phyloP scores from a whole-genome alignment of 2,329 filamentous ascomycete species.

The Colletotrichum neosansevieriae region DNA sequence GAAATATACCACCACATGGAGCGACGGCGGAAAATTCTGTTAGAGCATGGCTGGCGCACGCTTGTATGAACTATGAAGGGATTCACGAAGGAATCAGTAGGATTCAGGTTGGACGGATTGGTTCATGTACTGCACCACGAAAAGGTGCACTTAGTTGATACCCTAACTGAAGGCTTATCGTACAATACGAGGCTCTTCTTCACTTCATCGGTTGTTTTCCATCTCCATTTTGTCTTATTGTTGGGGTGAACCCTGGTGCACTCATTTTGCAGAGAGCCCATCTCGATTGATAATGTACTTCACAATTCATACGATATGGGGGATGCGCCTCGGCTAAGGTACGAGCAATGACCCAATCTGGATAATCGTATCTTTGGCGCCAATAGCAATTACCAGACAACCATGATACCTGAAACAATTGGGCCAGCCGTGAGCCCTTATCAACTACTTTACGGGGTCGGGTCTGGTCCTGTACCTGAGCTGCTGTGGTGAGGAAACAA shows the following conservation, averaged over 20 bases:
- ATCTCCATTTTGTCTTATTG: not conserved
- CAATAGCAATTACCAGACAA: too few relatives aligned
- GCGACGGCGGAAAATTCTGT: constrained; percentile 8
- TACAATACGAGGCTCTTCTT: constrained; percentile 23
- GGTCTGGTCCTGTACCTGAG: not conserved
- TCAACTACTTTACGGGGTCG: not conserved
- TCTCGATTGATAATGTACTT: too few relatives aligned
- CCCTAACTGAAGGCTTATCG: constrained; percentile 30
- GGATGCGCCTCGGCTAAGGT: too few relatives aligned
- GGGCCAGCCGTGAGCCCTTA: constrained; percentile 3
- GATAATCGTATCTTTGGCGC: too few relatives aligned
- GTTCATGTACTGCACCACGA: constrained; percentile 17
- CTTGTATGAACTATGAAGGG: constrained; percentile 17
- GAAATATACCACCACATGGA: constrained; percentile 2
- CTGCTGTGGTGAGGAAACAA: not conserved
- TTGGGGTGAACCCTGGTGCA: not conserved
- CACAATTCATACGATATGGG: too few relatives aligned
- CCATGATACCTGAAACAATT: constrained; percentile 30
- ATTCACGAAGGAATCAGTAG: constrained; percentile 17
- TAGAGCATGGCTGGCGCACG: constrained; percentile 28
- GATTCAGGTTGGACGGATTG: constrained; percentile 26
- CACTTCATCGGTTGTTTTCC: not conserved
- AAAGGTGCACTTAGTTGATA: constrained; percentile 36
- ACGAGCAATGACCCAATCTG: too few relatives aligned
- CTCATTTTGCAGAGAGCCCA: not conserved